Base-by-base conservation (phyloP, 768 basidiomycete species). In the Myochromella boudieri region DNA sequence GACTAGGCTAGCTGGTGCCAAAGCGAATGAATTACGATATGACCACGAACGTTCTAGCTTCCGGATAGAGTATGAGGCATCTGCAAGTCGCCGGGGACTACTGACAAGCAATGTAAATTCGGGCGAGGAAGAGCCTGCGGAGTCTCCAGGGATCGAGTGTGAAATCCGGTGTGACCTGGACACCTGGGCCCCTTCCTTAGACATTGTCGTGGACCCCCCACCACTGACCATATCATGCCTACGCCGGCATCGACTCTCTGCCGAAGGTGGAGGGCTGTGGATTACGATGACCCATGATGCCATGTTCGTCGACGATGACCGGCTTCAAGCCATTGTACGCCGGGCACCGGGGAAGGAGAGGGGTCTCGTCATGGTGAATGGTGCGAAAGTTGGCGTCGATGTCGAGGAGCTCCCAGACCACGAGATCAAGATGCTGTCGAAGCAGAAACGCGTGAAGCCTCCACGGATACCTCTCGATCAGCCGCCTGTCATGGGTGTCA, bases 241-340 rank as follows among this genome's bases (percentile, higher is more conserved):
- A 7, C 81, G 88, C 6, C 80, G 97, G 24, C 95, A 98, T 66
- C 80, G 87, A 5, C 74, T 98, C 4, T 92, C 92, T 1, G 70
- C 77, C 3, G 84, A 87, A 26, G 95, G 95, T 2, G 95, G 95
- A 12, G 97, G 97, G 0, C 66, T 97, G 15, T 99, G 97, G 97
- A 65, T 99, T 21, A 94, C 92, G 0, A 74, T 97, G 57, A 87
- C 82, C 4, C 95, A 98, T 57, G 90, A 95, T 52, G 81, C 82
- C 1, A 64, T 85, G n/a, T 81, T 84, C 53, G 76, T 86, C 5
- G 81, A 84, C 17, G 84, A 90, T 31, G 93, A 95, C 44, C 79
- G 85, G 38, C 69, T 95, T 0, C 68, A 84, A 38, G 77, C 78
- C 10, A 83, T 93, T 49, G 83, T 95, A 6, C 78, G 90, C 15